phyloP scores from a whole-genome alignment of 164 flowering plant species.

The Piper longum region DNA sequence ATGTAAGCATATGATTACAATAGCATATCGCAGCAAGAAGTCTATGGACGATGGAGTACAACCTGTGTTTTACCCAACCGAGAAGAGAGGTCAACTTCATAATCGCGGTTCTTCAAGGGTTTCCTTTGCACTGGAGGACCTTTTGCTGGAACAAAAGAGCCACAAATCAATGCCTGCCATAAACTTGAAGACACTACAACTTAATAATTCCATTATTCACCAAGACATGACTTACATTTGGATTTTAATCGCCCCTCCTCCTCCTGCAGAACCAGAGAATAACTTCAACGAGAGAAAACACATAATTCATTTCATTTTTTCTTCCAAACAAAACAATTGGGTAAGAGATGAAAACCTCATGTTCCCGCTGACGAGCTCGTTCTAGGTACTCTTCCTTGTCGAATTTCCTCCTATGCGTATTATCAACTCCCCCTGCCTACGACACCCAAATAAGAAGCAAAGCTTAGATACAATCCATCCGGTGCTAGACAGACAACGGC shows the following conservation, averaged over 20 bases:
- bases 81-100: conserved; percentile 89
- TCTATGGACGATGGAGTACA: background rate
- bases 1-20: no score
- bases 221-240: conserved; percentile 29
- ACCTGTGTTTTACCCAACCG: conserved; percentile 98
- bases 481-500: no score
- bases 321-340: background rate
- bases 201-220: background rate
- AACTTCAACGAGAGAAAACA: background rate
- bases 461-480: no score
- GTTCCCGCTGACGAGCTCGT: conserved; percentile 80
- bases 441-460: background rate
- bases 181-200: background rate
- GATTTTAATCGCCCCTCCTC: conserved; percentile 31
- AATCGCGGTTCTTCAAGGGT: conserved; percentile 94
- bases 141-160: conserved; percentile 37
- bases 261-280: conserved; percentile 17
- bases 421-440: conserved; percentile 68
- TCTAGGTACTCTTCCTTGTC: conserved; percentile 73
- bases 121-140: conserved; percentile 89
- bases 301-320: no score
- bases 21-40: background rate
- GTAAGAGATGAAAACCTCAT: conserved; percentile 25
- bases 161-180: background rate
- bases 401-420: conserved; percentile 67